phyloP scores from a whole-genome alignment of 2,329 filamentous ascomycete species.

The Talaromyces amestolkiae region DNA sequence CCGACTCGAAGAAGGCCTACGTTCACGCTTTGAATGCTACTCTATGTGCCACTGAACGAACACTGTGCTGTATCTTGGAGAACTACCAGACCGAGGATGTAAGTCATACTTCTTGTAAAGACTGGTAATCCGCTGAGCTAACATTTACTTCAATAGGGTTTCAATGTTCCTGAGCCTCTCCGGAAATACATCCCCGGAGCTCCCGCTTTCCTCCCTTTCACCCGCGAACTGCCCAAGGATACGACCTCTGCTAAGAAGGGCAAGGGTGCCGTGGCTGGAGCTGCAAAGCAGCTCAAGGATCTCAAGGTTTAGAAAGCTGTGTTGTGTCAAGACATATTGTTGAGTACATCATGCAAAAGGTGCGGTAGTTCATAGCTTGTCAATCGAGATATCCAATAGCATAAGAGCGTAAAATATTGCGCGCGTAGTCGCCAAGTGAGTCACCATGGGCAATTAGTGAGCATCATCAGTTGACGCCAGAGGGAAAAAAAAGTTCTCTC shows the following conservation, averaged over 20 bases:
- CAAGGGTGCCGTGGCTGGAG: conserved; percentile 35
- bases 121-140: background rate
- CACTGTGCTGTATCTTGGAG: conserved; percentile 90
- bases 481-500: conserved; percentile 20
- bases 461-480: conserved; percentile 9
- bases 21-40: conserved; percentile 91
- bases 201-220: conserved; percentile 84
- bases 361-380: background rate
- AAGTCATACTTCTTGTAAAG: conserved; percentile 31
- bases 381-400: background rate
- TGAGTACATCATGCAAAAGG: background rate
- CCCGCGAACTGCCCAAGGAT: conserved; percentile 80
- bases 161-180: conserved; percentile 76
- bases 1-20: conserved; percentile 83
- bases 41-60: conserved; percentile 84
- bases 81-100: conserved; percentile 92
- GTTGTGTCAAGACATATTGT: background rate
- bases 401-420: background rate
- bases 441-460: background rate
- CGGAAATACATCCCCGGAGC: conserved; percentile 87
- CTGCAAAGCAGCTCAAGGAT: conserved; percentile 41
- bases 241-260: conserved; percentile 60
- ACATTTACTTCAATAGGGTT: conserved; percentile 52
- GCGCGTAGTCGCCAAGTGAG: background rate
- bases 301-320: conserved; percentile 36